Evolutionary conservation across 192 early-diverging fungal species (phyloP), one percentile per base, ranked within the genome.

Genomic region (Thoreauomyces humboldtii): DNA sequence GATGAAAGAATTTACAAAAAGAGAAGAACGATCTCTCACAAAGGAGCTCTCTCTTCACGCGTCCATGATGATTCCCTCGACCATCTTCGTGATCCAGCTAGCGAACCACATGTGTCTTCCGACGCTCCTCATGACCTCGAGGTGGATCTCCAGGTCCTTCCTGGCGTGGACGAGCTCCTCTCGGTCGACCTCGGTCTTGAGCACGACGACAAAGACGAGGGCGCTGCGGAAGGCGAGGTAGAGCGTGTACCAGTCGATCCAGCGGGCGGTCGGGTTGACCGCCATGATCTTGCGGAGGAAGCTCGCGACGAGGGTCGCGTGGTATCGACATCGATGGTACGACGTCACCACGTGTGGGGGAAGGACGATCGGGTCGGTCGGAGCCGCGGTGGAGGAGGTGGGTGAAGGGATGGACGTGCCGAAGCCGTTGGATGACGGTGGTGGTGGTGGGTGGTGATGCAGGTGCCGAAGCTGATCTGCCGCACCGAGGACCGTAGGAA

Each of bases 51-150:
- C 9, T 41, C 9, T 41, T 24, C 19, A 57, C 19, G 55, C 55
- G n/a, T 57, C 55, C 59, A 61, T 31, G 25, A 64, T 64, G 35
- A 64, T 64, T 15, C 37, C 25, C 25, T 64, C 62, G 17, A 53
- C 24, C 29, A 52, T 54, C 62, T 52, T 64, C 9, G 48, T 64
- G 4, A 64, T 64, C 35, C 46, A 64, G 32, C 46, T 50, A 7
- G 32, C 62, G 36, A 64, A 64, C 62, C 62, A 64, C 62, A 64
- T 37, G n/a, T 64, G 62, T 35, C 62, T 27, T 6, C 62, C 62
- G 25, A 64, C 62, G 22, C 48, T 53, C 33, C 62, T 17, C 50
- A 53, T 64, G 14, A 64, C 31, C 0, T 52, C 62, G 22, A 64
- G 27, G 37, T 64, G 62, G 24, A 64, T 53, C 36, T 64, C 62